Evolutionary conservation across 164 flowering plant species (phyloP).

Genomic region (Annona squamosa): DNA sequence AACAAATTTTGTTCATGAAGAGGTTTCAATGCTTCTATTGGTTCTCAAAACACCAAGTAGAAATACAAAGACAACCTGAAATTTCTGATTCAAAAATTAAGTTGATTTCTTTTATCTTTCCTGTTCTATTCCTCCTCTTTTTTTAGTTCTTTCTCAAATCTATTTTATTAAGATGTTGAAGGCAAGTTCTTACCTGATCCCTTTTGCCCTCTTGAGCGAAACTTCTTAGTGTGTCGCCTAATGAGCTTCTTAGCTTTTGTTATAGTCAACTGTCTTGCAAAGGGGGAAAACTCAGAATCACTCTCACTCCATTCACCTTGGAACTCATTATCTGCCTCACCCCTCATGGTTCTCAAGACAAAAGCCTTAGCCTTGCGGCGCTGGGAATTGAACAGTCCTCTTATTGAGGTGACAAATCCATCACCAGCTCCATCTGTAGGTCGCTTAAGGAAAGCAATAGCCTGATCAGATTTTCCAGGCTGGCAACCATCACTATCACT

Average conservation of each 20-base stretch:
- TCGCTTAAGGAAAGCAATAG: slow-evolving; percentile 56
- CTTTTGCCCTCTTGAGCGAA: slow-evolving; percentile 75
- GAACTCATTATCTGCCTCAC: slow-evolving; percentile 74
- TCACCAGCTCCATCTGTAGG: slow-evolving; percentile 94
- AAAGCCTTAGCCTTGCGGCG: slow-evolving; percentile 90
- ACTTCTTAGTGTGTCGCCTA: slow-evolving; percentile 89
- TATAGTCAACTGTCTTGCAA: slow-evolving; percentile 86
- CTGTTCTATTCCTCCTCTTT: neutral
- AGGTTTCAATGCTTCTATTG: neutral
- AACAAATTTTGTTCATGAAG: neutral
- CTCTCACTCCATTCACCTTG: slow-evolving; percentile 95
- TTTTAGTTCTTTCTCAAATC: neutral
- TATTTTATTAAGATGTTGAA: neutral
- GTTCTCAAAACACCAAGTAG: neutral
- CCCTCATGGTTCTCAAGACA: slow-evolving; percentile 95
- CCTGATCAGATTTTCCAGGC: slow-evolving; percentile 61
- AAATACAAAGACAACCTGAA: neutral
- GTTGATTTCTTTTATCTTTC: neutral
- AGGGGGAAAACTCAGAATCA: slow-evolving; percentile 86
- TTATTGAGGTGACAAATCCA: slow-evolving; percentile 91
- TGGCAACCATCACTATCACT: slow-evolving; percentile 82
- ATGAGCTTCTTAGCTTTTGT: slow-evolving; percentile 86
- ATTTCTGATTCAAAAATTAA: neutral
- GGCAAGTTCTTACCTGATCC: slow-evolving; percentile 33
- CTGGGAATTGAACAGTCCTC: slow-evolving; percentile 84